Conservation (phyloP, 768 basidiomycete species). For the Pulveroboletus sp. region DNA sequence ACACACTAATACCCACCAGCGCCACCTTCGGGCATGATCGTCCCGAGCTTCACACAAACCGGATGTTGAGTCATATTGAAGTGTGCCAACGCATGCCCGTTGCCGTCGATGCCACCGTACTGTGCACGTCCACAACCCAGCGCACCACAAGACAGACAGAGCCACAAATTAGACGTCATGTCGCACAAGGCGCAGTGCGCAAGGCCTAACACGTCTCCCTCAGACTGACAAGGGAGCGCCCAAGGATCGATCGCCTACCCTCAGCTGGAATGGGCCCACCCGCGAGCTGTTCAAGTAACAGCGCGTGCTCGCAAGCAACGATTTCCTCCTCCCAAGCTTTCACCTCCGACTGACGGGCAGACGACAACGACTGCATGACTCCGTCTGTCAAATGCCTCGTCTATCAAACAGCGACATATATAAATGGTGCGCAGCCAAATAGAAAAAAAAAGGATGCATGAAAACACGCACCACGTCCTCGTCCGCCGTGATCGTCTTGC, state of each 20-base stretch:
- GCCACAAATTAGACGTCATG: constrained; percentile 89
- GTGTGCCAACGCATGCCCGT: constrained; percentile 85
- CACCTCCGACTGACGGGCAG: constrained; percentile 89
- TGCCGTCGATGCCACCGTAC: constrained; percentile 76
- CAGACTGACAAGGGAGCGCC: background rate
- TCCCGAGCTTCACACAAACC: constrained; percentile 89
- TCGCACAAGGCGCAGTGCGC: constrained; percentile 82
- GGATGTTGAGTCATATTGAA: constrained; percentile 68
- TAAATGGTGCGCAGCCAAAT: background rate
- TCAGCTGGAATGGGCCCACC: constrained; percentile 24
- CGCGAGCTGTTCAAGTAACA: constrained; percentile 45
- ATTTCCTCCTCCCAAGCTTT: constrained; percentile 99
- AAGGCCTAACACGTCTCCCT: constrained; percentile 45
- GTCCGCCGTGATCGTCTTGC: constrained; percentile 38
- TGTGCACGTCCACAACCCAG: constrained; percentile 88
- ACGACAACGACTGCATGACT: constrained; percentile 78
- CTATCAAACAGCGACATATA: constrained; percentile 25
- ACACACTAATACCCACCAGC: constrained; percentile 55
- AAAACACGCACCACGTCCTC: constrained; percentile 31
- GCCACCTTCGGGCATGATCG: constrained; percentile 90
- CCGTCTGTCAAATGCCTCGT: constrained; percentile 55
- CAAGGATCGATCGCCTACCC: constrained; percentile 10
- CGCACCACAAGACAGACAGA: constrained; percentile 87
- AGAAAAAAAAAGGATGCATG: no score
- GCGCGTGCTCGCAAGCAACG: constrained; percentile 75